Percentiles rank a stretch among this genome's conserved stretches.
Conservation (phyloP, 2,329 filamentous ascomycete genomes). For the Dichotomopilus funicola region DNA sequence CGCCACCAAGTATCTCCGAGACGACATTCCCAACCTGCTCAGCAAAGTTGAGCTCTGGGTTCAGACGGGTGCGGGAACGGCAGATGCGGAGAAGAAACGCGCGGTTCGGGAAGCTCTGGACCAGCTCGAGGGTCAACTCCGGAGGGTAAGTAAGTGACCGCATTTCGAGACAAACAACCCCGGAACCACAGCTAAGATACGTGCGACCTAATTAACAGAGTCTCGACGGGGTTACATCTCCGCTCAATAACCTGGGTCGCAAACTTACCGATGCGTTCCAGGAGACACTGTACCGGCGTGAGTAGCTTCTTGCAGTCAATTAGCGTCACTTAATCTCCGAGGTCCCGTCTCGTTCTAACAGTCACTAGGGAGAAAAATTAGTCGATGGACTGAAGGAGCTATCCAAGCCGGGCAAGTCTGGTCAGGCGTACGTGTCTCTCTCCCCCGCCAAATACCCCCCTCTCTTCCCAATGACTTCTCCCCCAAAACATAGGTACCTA, state of each 20-base stretch:
- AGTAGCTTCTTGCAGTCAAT: neutral
- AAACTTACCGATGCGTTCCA: neutral
- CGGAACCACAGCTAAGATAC: neutral
- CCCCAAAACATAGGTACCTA: neutral
- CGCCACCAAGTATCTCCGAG: conserved; percentile 33
- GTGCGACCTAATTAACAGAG: neutral
- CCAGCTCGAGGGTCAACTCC: conserved; percentile 25
- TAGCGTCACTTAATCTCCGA: neutral
- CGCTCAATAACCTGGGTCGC: neutral
- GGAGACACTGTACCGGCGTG: neutral
- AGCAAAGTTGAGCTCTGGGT: conserved; percentile 39
- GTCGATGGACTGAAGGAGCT: neutral
- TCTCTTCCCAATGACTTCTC: neutral
- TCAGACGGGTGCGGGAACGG: conserved; percentile 34
- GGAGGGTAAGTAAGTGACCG: conserved; percentile 9
- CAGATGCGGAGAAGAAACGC: conserved; percentile 32
- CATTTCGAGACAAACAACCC: neutral
- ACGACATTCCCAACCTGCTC: conserved; percentile 37
- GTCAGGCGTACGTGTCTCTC: conserved; percentile 29
- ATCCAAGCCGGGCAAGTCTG: conserved; percentile 21
- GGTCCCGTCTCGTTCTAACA: neutral
- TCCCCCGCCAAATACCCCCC: neutral
- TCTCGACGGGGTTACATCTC: neutral
- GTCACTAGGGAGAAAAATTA: neutral
- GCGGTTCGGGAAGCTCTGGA: conserved; percentile 29